Conservation (phyloP, 2,329 filamentous ascomycete genomes). For the Grosmannia clavigera region DNA sequence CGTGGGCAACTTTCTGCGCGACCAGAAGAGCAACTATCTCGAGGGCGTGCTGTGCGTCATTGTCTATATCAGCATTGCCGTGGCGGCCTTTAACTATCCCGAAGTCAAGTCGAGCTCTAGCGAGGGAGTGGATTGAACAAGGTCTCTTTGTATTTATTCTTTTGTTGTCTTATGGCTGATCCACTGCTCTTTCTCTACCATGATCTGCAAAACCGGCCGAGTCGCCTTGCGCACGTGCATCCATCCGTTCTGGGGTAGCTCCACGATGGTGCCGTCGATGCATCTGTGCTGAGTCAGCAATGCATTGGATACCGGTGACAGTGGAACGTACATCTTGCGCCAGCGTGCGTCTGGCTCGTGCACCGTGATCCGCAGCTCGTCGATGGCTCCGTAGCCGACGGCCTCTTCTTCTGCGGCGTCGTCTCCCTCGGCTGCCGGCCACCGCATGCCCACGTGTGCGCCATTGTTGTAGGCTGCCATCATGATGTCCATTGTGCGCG, state of each 20-base stretch:
- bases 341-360: constrained; percentile 58
- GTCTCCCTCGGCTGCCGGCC: constrained; percentile 27
- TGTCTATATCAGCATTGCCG: constrained; percentile 47
- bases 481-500: constrained; percentile 69
- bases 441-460: constrained; percentile 38
- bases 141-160: not conserved
- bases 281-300: constrained; percentile 31
- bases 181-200: constrained; percentile 20
- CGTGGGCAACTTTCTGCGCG: constrained; percentile 75
- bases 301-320: too few relatives aligned
- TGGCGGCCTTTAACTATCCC: constrained; percentile 22
- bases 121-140: not conserved
- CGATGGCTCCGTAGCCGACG: constrained; percentile 61
- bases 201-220: constrained; percentile 27
- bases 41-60: constrained; percentile 73
- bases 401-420: constrained; percentile 36
- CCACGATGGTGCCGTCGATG: constrained; percentile 81
- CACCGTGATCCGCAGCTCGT: constrained; percentile 54
- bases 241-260: constrained; percentile 57
- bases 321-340: constrained; percentile 50
- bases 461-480: constrained; percentile 46
- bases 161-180: not conserved
- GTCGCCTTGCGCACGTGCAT: constrained; percentile 49
- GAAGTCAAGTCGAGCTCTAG: not conserved
- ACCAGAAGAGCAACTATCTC: constrained; percentile 82